Percentiles rank a stretch among this genome's conserved stretches.
These are phyloP conservation scores for Marasmius fiardii DNA, from an alignment of 1,284 basidiomycete genomes.

Conservation along the genomic window DNA sequence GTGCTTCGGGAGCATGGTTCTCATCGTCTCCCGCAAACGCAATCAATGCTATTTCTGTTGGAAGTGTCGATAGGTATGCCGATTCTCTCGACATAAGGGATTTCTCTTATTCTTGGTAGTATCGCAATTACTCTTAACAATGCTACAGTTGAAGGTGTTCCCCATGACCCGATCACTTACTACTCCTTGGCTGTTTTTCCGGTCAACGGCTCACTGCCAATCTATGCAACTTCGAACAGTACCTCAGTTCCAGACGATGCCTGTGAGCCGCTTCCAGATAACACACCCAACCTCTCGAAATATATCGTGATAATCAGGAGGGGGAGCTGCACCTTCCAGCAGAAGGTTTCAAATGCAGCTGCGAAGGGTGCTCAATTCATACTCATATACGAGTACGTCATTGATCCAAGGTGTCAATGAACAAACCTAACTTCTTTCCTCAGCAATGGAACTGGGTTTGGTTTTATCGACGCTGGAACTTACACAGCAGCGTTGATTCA, in stretches of 20 bases:
- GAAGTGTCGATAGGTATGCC: constrained; percentile 43
- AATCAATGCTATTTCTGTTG: constrained; percentile 46
- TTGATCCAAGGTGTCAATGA: not conserved
- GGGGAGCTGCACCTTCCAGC: not conserved
- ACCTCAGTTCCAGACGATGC: constrained; percentile 42
- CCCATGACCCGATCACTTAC: constrained; percentile 39
- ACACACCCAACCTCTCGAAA: constrained; percentile 41
- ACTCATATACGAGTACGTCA: constrained; percentile 36
- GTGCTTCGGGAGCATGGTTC: constrained; percentile 44
- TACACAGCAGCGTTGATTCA: constrained; percentile 19
- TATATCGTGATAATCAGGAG: not conserved
- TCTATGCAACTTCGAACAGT: constrained; percentile 42
- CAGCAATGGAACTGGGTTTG: constrained; percentile 31
- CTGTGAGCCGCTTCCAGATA: constrained; percentile 42
- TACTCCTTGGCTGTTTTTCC: constrained; percentile 35
- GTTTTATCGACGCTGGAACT: constrained; percentile 24
- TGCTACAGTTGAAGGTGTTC: constrained; percentile 34
- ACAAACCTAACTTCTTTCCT: not conserved
- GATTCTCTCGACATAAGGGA: not conserved
- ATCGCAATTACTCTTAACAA: constrained; percentile 37
- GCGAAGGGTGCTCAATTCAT: constrained; percentile 32
- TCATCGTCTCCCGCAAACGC: constrained; percentile 45
- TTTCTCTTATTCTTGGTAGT: constrained; percentile 9
- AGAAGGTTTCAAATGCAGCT: constrained; percentile 26
- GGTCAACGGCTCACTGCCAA: constrained; percentile 30